phyloP scores from a whole-genome alignment of 2,329 filamentous ascomycete species.

The Samsoniella hepiali region DNA sequence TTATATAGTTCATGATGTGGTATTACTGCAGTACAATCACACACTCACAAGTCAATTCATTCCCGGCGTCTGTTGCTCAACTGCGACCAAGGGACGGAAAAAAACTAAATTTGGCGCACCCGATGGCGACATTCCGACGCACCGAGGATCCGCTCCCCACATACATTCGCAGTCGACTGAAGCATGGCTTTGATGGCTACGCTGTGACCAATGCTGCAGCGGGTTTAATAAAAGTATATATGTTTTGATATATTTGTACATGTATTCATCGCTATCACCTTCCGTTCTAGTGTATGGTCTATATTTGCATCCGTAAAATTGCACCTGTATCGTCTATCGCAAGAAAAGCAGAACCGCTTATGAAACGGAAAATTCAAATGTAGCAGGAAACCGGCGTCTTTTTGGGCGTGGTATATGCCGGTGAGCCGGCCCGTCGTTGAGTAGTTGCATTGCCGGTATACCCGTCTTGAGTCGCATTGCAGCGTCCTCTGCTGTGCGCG shows the following conservation, averaged over 20 bases:
- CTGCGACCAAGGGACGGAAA: background rate
- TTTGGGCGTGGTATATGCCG: background rate
- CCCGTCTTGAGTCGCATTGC: background rate
- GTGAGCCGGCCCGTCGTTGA: background rate
- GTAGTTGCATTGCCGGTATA: background rate
- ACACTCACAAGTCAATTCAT: background rate
- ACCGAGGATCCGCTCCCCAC: constrained; percentile 15
- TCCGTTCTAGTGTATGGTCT: constrained; percentile 1
- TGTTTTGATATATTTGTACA: background rate
- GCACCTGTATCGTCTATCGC: background rate
- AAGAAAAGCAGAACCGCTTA: background rate
- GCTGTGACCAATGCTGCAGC: background rate
- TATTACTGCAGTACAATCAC: background rate
- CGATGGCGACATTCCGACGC: constrained; percentile 26
- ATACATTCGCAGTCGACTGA: background rate
- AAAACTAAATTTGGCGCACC: constrained; percentile 17
- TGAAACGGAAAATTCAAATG: background rate
- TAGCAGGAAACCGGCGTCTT: background rate
- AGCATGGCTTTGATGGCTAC: background rate
- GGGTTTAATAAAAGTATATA: background rate
- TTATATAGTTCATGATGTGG: background rate
- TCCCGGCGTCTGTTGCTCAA: background rate
- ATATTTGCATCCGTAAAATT: background rate
- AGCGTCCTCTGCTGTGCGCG: background rate
- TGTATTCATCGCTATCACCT: background rate